phyloP scores from a whole-genome alignment of 768 basidiomycete genomes.

The Tricholoma terreum region DNA sequence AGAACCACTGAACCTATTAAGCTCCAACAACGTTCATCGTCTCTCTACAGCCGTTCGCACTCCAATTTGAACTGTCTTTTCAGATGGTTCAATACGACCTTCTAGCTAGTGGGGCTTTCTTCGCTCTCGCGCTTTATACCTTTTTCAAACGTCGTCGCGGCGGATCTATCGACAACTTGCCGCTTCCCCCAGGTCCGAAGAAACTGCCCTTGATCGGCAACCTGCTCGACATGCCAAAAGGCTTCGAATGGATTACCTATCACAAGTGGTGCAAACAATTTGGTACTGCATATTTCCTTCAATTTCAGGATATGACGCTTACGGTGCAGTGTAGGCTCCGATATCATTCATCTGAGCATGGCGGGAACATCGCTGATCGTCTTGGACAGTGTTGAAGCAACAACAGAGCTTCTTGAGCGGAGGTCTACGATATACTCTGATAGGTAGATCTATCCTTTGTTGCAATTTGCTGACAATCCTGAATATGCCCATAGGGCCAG shows the following conservation, averaged over 20 bases:
- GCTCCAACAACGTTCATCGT: not conserved
- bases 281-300: conserved; percentile 3
- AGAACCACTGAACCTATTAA: not conserved
- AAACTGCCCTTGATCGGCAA: conserved; percentile 11
- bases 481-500: not conserved
- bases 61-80: not conserved
- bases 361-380: conserved; percentile 19
- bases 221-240: conserved; percentile 7
- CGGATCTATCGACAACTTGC: not conserved
- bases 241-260: conserved; percentile 11
- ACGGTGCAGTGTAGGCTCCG: conserved; percentile 12
- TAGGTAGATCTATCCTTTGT: conserved; percentile 13
- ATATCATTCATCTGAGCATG: conserved; percentile 22
- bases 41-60: not conserved
- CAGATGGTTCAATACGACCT: not conserved
- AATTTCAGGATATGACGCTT: not conserved
- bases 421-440: conserved; percentile 20
- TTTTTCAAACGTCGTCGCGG: not conserved
- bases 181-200: conserved; percentile 13
- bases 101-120: not conserved
- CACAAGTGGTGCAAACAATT: conserved; percentile 12
- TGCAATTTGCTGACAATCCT: not conserved
- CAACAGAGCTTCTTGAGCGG: conserved; percentile 22
- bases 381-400: conserved; percentile 19
- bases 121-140: not conserved